These are phyloP conservation scores for Daldinia vernicosa DNA, from an alignment of 495 filamentous ascomycete genomes.

Conservation along the genomic window DNA sequence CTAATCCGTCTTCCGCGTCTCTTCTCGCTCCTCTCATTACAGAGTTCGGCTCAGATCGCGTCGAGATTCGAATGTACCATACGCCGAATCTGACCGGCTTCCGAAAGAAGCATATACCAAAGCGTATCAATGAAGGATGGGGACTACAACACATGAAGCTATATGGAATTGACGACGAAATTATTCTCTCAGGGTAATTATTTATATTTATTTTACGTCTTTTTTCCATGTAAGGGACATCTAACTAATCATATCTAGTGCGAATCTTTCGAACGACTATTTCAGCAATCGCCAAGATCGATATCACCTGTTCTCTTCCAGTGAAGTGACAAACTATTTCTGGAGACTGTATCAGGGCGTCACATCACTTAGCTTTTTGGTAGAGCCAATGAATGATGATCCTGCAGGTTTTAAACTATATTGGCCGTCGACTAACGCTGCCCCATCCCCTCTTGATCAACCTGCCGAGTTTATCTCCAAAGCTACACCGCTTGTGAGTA, in stretches of 20 bases:
- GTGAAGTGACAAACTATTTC: conserved; percentile 84
- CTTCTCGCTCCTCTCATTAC: conserved; percentile 80
- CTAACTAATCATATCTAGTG: conserved; percentile 56
- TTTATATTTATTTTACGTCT: neutral
- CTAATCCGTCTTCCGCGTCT: conserved; percentile 87
- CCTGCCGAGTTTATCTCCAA: conserved; percentile 72
- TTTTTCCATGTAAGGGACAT: neutral
- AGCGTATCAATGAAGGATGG: conserved; percentile 97
- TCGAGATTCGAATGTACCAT: conserved; percentile 97
- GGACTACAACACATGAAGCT: conserved; percentile 99
- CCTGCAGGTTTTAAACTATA: conserved; percentile 72
- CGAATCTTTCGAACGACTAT: conserved; percentile 93
- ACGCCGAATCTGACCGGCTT: conserved; percentile 93
- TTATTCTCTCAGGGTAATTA: conserved; percentile 87
- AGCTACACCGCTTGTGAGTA: conserved; percentile 70
- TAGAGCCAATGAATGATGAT: conserved; percentile 66
- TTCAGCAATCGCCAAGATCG: conserved; percentile 95
- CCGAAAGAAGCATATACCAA: conserved; percentile 82
- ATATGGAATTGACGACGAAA: conserved; percentile 94
- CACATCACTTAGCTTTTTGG: conserved; percentile 80
- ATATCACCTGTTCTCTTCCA: conserved; percentile 89
- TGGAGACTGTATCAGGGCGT: conserved; percentile 77
- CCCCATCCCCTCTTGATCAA: conserved; percentile 73
- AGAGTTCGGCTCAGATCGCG: conserved; percentile 85
- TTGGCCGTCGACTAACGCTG: conserved; percentile 82